These are phyloP conservation scores for Spathaspora boniae DNA, from an alignment of 805 yeast genomes.

Conservation along the genomic window DNA sequence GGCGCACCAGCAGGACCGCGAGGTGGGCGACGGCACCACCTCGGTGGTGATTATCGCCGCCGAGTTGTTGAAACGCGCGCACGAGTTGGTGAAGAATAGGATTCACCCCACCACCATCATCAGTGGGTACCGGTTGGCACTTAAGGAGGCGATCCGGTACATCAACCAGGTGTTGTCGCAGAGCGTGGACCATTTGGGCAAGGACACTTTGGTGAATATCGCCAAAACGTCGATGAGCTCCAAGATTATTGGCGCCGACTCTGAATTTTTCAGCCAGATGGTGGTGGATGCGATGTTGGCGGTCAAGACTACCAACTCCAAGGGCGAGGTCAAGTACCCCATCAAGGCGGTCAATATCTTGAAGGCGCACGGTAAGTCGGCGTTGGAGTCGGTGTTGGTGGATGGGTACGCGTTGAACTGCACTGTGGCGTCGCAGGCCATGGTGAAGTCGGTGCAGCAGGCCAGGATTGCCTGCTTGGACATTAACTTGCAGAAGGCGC, in stretches of 20 bases:
- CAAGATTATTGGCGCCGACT: constrained; percentile 91
- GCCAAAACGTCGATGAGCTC: constrained; percentile 98
- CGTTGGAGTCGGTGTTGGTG: constrained; percentile 80
- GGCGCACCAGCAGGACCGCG: constrained; percentile 98
- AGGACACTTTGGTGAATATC: constrained; percentile 80
- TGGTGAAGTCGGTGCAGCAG: constrained; percentile 66
- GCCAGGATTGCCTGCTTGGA: constrained; percentile 89
- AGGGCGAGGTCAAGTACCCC: constrained; percentile 90
- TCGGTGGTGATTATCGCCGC: constrained; percentile 95
- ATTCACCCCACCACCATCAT: constrained; percentile 98
- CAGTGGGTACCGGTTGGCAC: constrained; percentile 91
- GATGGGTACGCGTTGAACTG: constrained; percentile 96
- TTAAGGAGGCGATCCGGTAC: constrained; percentile 85
- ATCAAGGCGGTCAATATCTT: constrained; percentile 94
- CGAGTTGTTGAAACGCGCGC: constrained; percentile 87
- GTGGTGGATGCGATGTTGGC: constrained; percentile 96
- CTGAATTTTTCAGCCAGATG: constrained; percentile 83
- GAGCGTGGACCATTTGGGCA: constrained; percentile 75
- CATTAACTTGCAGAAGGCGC: constrained; percentile 89
- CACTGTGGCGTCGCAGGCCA: constrained; percentile 96
- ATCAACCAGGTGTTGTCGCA: constrained; percentile 81
- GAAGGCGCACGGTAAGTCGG: constrained; percentile 95
- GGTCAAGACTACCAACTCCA: constrained; percentile 82
- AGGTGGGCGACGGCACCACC: constrained; percentile 98
- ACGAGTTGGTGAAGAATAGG: constrained; percentile 86